These are phyloP conservation scores for Vigna nakashimae DNA, from an alignment of 306 rosid species.

Conservation along the genomic window DNA sequence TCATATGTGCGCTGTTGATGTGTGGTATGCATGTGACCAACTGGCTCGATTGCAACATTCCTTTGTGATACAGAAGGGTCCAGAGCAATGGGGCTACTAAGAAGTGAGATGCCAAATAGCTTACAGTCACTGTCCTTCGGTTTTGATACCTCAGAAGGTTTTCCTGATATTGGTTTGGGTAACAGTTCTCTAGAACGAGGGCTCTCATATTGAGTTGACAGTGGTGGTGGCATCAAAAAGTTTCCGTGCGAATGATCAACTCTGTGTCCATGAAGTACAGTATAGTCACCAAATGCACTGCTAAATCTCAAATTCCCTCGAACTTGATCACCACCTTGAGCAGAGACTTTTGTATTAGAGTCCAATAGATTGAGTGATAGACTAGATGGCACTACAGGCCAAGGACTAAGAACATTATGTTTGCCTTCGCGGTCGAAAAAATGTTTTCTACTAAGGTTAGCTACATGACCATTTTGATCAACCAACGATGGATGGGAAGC, in stretches of 20 bases:
- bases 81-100: constrained; percentile 47
- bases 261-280: constrained; percentile 63
- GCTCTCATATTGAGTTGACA: constrained; percentile 59
- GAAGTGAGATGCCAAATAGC: constrained; percentile 86
- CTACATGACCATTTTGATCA: constrained; percentile 54
- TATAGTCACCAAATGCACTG: constrained; percentile 56
- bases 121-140: constrained; percentile 76
- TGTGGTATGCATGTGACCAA: constrained; percentile 36
- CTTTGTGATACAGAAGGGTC: constrained; percentile 51
- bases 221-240: constrained; percentile 77
- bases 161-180: constrained; percentile 47
- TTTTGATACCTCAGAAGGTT: constrained; percentile 53
- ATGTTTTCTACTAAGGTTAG: constrained; percentile 58
- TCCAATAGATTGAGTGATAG: constrained; percentile 67
- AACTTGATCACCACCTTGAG: constrained; percentile 61
- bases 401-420: constrained; percentile 54
- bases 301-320: constrained; percentile 60
- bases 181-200: constrained; percentile 56
- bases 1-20: constrained; percentile 48
- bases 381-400: constrained; percentile 66
- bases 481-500: constrained; percentile 50
- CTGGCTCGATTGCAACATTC: constrained; percentile 49
- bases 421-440: constrained; percentile 69
- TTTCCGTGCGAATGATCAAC: constrained; percentile 66
- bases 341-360: constrained; percentile 61